A percentile compares a stretch with the other conserved stretches of the same genome.
Conservation (phyloP, 192 early-diverging fungal genomes). For the Hyaloraphidium curvatum region DNA sequence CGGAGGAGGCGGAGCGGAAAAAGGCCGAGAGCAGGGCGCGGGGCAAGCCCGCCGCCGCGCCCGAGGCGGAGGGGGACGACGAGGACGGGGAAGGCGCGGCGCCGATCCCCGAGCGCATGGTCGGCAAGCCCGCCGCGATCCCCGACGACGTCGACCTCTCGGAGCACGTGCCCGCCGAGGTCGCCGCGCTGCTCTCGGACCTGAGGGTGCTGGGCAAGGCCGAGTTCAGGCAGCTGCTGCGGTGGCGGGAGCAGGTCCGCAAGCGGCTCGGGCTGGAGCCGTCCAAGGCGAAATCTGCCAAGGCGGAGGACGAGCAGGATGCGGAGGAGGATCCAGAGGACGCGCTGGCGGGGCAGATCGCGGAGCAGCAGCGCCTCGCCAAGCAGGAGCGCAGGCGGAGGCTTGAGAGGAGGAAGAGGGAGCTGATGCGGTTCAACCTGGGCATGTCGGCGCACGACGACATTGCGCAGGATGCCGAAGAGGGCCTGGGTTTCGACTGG, state of each 20-base stretch:
- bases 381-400: constrained; percentile 17
- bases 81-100: too few species aligned
- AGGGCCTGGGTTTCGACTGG: constrained; percentile 29
- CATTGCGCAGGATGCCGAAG: constrained; percentile 47
- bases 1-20: too few species aligned
- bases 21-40: too few species aligned
- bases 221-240: constrained; percentile 78
- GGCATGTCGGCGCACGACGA: constrained; percentile 60
- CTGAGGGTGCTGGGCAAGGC: constrained; percentile 80
- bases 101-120: too few species aligned
- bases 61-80: too few species aligned
- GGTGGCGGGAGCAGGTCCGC: constrained; percentile 67
- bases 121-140: too few species aligned
- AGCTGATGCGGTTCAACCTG: constrained; percentile 53
- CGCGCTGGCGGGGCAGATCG: too few species aligned
- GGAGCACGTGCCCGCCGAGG: too few species aligned
- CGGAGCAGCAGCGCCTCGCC: background rate
- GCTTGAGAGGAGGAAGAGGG: constrained; percentile 48
- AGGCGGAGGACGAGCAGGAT: constrained; percentile 16
- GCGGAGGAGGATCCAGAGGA: constrained; percentile 15
- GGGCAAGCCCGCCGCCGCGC: too few species aligned
- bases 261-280: constrained; percentile 25
- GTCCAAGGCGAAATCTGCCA: background rate
- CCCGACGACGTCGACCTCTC: too few species aligned
- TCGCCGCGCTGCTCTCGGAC: too few species aligned